Evolutionary conservation across 495 filamentous ascomycete genomes (phyloP).

Genomic region (Patellaria atrata): DNA sequence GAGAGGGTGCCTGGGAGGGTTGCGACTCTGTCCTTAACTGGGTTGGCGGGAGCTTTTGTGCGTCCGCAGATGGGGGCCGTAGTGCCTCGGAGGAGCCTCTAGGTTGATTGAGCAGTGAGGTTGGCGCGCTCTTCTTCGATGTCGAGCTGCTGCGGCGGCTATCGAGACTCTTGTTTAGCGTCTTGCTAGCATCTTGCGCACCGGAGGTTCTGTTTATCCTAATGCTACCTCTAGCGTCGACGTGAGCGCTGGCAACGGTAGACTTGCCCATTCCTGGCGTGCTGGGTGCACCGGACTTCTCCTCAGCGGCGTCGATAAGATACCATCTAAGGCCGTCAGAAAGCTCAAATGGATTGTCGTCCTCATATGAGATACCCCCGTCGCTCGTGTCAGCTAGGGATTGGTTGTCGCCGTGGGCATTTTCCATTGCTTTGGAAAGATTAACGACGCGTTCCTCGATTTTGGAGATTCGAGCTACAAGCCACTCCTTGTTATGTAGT

Average conservation of each 20-base stretch:
- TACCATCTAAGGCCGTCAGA: slow-evolving; percentile 96
- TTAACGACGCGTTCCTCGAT: slow-evolving; percentile 91
- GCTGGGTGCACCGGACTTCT: slow-evolving; percentile 85
- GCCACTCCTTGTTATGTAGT: slow-evolving; percentile 71
- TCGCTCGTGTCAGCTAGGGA: slow-evolving; percentile 22
- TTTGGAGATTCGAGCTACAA: slow-evolving; percentile 82
- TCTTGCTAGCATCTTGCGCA: slow-evolving; percentile 59
- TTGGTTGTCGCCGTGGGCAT: slow-evolving; percentile 39
- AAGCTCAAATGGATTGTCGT: slow-evolving; percentile 95
- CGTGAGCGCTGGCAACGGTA: slow-evolving; percentile 76
- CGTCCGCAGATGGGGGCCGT: slow-evolving; percentile 7
- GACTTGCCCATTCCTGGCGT: slow-evolving; percentile 79
- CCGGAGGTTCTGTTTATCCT: slow-evolving; percentile 41
- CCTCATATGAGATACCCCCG: slow-evolving; percentile 43
- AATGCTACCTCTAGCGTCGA: slow-evolving; percentile 67
- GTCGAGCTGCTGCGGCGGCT: slow-evolving; percentile 75
- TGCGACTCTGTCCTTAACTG: slow-evolving; percentile 3
- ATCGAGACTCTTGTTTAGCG: slow-evolving; percentile 73
- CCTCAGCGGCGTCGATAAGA: slow-evolving; percentile 80
- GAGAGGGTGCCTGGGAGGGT: not conserved
- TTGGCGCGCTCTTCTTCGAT: slow-evolving; percentile 40
- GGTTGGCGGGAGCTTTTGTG: slow-evolving; percentile 2
- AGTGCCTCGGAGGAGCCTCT: slow-evolving; percentile 18
- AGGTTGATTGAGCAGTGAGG: slow-evolving; percentile 21
- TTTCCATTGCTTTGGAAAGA: slow-evolving; percentile 58